Percentiles rank a stretch among this genome's conserved stretches.
These are phyloP conservation scores for Rhodamnia argentea DNA, from an alignment of 345 rosid genomes.

Conservation along the genomic window DNA sequence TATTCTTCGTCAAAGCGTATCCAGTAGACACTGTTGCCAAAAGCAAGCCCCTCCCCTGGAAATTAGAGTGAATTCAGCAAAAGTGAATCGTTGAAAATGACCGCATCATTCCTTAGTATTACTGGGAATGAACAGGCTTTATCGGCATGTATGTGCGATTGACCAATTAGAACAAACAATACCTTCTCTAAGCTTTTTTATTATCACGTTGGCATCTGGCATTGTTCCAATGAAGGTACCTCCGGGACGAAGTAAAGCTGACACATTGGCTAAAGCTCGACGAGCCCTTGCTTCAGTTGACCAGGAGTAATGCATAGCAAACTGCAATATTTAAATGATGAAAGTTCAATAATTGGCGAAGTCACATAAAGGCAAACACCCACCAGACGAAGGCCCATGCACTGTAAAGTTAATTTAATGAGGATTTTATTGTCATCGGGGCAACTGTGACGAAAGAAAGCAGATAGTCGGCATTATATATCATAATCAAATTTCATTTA, in stretches of 20 bases:
- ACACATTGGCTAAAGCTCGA: conserved; percentile 86
- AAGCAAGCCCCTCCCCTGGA: conserved; percentile 64
- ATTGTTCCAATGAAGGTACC: conserved; percentile 90
- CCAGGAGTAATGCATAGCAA: conserved; percentile 97
- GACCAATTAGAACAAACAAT: neutral
- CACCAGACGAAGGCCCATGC: neutral
- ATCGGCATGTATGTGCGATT: neutral
- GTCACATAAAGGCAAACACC: neutral
- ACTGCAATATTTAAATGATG: conserved; percentile 34
- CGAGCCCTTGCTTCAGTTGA: conserved; percentile 90
- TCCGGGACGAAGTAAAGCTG: conserved; percentile 93
- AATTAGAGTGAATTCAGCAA: conserved; percentile 8
- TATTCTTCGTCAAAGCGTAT: conserved; percentile 79
- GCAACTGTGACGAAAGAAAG: neutral
- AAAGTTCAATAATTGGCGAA: neutral
- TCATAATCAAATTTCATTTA: neutral
- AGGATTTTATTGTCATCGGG: neutral
- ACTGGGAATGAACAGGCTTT: neutral
- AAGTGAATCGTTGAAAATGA: neutral
- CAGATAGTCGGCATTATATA: neutral
- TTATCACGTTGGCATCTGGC: conserved; percentile 96
- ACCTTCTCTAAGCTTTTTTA: conserved; percentile 90
- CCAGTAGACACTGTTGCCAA: conserved; percentile 85
- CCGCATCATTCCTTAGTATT: neutral
- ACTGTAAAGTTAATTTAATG: neutral